Percentiles rank a stretch among this genome's conserved stretches.
Conservation (phyloP, 345 rosid genomes). For the Lumnitzera racemosa region DNA sequence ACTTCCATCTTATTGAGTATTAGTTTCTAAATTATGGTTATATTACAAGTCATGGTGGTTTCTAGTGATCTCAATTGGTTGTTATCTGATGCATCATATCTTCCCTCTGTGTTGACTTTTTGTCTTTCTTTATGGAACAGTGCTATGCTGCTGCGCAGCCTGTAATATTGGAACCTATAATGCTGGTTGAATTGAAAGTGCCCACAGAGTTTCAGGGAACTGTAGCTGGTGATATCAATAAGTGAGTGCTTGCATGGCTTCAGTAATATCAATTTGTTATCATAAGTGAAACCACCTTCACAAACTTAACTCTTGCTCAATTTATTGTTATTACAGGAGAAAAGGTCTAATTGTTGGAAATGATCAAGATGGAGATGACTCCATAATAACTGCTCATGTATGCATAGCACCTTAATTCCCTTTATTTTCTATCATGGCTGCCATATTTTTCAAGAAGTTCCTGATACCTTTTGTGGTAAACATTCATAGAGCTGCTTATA, state of each 20-base stretch:
- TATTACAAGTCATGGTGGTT: too few species aligned
- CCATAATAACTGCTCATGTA: conserved; percentile 70
- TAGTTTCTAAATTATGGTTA: not conserved
- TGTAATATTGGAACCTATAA: conserved; percentile 88
- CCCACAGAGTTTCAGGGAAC: conserved; percentile 98
- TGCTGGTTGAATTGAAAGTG: conserved; percentile 91
- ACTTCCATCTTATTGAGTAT: not conserved
- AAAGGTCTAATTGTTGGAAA: conserved; percentile 95
- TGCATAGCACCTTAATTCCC: conserved; percentile 12
- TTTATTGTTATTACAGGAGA: conserved; percentile 46
- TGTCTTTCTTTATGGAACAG: conserved; percentile 21
- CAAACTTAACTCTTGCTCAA: not conserved
- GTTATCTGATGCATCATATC: too few species aligned
- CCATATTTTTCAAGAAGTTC: too few species aligned
- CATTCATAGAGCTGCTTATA: too few species aligned
- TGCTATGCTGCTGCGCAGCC: conserved; percentile 87
- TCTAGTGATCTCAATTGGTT: too few species aligned
- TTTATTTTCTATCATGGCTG: not conserved
- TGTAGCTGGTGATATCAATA: conserved; percentile 94
- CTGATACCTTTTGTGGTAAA: too few species aligned
- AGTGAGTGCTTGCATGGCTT: conserved; percentile 33
- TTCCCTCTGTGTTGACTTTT: not conserved
- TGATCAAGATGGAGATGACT: conserved; percentile 96
- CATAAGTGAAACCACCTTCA: not conserved
- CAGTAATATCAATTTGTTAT: not conserved